Conservation (phyloP, 805 yeast species). For the Wickerhamiella sergipiensis region DNA sequence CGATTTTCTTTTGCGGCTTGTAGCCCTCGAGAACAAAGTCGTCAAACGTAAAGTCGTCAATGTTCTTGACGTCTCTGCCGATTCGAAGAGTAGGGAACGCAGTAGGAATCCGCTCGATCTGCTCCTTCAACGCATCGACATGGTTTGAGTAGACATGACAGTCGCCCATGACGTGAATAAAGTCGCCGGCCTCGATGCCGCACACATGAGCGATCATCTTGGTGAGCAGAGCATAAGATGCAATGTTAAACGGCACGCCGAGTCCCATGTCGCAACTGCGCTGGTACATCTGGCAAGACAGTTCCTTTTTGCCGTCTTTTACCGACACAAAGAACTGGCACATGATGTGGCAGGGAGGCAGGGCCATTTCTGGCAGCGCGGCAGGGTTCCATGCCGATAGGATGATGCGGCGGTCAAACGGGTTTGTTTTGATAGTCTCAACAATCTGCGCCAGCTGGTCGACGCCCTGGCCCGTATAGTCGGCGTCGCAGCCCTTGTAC, state of each 20-base stretch:
- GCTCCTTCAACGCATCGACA: constrained; percentile 77
- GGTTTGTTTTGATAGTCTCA: constrained; percentile 67
- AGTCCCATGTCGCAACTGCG: constrained; percentile 99
- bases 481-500: constrained; percentile 72
- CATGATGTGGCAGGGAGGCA: constrained; percentile 97
- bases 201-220: constrained; percentile 94
- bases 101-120: constrained; percentile 60
- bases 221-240: constrained; percentile 85
- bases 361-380: constrained; percentile 84
- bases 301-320: constrained; percentile 40
- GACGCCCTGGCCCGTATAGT: constrained; percentile 75
- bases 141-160: constrained; percentile 92
- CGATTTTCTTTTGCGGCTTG: constrained; percentile 68
- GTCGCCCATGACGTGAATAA: constrained; percentile 92
- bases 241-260: constrained; percentile 98
- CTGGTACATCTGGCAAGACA: constrained; percentile 85
- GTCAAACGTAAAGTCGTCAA: constrained; percentile 80
- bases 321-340: constrained; percentile 88
- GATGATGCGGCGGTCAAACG: constrained; percentile 88
- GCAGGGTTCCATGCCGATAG: constrained; percentile 98
- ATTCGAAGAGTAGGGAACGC: constrained; percentile 68
- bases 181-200: constrained; percentile 90
- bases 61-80: constrained; percentile 48
- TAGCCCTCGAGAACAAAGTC: constrained; percentile 76
- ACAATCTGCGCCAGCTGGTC: constrained; percentile 81